Conservation (phyloP, 208 protist species). For the Acanthamoeba quina region DNA sequence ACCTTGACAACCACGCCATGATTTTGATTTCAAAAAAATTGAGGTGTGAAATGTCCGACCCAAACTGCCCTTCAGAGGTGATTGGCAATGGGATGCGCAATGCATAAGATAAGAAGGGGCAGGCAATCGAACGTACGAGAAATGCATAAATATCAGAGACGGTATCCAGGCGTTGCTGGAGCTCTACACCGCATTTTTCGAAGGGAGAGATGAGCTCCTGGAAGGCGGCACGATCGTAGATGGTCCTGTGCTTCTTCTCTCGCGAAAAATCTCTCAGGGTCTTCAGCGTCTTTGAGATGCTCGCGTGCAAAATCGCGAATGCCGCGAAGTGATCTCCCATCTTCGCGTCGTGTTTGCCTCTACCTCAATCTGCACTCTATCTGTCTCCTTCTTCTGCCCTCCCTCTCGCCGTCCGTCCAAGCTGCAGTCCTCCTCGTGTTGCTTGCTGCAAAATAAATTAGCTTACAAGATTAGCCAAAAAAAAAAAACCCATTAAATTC, state of each 20-base stretch:
- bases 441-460: too few species aligned
- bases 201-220: slow-evolving; percentile 10
- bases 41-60: not conserved
- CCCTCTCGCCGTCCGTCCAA: too few species aligned
- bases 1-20: not conserved
- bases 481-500: too few species aligned
- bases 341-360: not conserved
- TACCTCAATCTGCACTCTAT: not conserved
- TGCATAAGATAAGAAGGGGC: not conserved
- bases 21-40: not conserved
- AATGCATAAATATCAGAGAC: slow-evolving; percentile 61
- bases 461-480: too few species aligned
- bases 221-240: slow-evolving; percentile 11
- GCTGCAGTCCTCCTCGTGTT: too few species aligned
- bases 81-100: not conserved
- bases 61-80: not conserved
- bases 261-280: not conserved
- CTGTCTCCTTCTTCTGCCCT: too few species aligned
- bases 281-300: slow-evolving; percentile 35
- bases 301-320: slow-evolving; percentile 42
- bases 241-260: not conserved
- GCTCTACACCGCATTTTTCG: slow-evolving; percentile 31
- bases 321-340: slow-evolving; percentile 22
- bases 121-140: not conserved
- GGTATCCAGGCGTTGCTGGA: slow-evolving; percentile 67